Evolutionary conservation across 768 basidiomycete species (phyloP), one percentile per base, ranked within the genome.

Genomic region (Rossbeevera mucosa): DNA sequence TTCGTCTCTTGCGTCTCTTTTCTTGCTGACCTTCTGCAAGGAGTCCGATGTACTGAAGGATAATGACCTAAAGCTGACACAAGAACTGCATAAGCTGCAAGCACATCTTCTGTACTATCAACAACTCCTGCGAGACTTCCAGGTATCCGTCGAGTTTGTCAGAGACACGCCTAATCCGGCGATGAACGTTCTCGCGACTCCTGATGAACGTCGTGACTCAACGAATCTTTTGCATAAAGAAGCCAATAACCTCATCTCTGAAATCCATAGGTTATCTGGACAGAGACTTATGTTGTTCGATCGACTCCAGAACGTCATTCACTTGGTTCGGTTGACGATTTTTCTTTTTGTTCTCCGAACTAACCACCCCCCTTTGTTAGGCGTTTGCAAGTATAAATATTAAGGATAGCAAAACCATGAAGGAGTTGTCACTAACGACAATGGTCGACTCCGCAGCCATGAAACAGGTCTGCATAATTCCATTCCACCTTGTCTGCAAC

Each of bases 321-420:
- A 68, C 26, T 53, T 72, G 61, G 71, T 71, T 50, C 31, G 38
- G 21, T 22, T 9, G 13, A 9, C 26, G 1, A 22, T 20, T 18
- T 18, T 24, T 44, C 20, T 12, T 36, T 24, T 30, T 45, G 2
- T 45, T 18, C 5, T 45, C 14, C 28, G 18, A 25, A 11, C 42
- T 48, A 18, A 38, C 56, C 16, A 59, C 36, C 11, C 6, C 7
- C 8, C 12, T 50, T 40, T 29, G 25, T 13, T 52, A 84, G 82
- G 81, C 79, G 6, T 85, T 85, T 62, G 79, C 78, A 48, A 77
- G 71, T 43, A 78, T 83, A 4, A 83, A 78, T 51, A 80, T 83
- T 26, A 59, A 57, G 3, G 82, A 85, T 51, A 80, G 76, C 60
- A 72, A 63, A 51, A 69, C 71, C 9, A 82, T 80, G 78, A 66